Evolutionary conservation across 108 stramenopile species (phyloP).

Genomic region (Conticribra weissflogii): DNA sequence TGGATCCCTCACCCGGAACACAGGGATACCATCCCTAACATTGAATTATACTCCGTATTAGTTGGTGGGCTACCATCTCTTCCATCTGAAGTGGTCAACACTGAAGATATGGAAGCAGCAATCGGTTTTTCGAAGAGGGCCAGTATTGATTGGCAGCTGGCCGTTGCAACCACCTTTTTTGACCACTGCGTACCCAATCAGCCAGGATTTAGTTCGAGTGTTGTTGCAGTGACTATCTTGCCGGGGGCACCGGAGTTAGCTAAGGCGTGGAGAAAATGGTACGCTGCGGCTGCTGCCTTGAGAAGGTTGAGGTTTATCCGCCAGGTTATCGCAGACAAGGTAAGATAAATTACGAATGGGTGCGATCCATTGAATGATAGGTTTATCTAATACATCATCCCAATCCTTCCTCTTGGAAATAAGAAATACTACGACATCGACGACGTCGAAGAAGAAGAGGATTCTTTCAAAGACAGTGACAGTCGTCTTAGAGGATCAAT

Average conservation of each 20-base stretch:
- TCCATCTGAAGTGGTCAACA: conserved; percentile 56
- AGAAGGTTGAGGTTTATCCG: conserved; percentile 78
- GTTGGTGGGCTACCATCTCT: conserved; percentile 82
- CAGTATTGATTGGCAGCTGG: conserved; percentile 84
- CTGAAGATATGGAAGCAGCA: conserved; percentile 52
- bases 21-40: conserved; percentile 80
- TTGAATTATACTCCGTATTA: conserved; percentile 81
- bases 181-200: conserved; percentile 88
- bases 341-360: too few species aligned
- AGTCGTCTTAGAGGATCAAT: background rate
- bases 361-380: too few species aligned
- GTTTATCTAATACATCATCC: too few species aligned
- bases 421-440: conserved; percentile 48
- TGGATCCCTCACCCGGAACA: conserved; percentile 88
- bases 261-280: conserved; percentile 88
- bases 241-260: conserved; percentile 72
- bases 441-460: conserved; percentile 28
- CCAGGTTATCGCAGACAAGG: conserved; percentile 43
- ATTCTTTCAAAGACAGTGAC: background rate
- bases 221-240: conserved; percentile 87
- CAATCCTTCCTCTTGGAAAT: too few species aligned
- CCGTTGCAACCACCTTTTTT: conserved; percentile 80
- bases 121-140: conserved; percentile 39
- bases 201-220: conserved; percentile 81
- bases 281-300: conserved; percentile 72